Evolutionary conservation across 441 rosid species (phyloP), one percentile per base, ranked within the genome.

Genomic region (Euphorbia celastroides): DNA sequence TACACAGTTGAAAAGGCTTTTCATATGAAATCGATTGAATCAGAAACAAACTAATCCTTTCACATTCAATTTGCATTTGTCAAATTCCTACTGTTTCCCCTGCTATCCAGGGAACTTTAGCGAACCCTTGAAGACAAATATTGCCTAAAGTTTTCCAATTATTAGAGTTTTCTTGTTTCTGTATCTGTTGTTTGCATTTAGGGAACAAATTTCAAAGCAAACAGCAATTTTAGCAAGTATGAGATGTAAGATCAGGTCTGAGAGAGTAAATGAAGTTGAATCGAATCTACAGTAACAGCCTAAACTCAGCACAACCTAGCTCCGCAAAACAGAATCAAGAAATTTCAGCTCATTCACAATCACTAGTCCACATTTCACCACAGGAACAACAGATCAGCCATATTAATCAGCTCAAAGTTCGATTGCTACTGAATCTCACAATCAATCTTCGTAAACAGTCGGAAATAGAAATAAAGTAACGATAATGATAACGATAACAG

Each of bases 21-120:
- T 67, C 64, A 61, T 62, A 25, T 55, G 51, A 26, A 56, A 32
- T 42, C 51, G 5, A 31, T 20, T 8, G 10, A 22, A 46, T 8
- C 27, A 42, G 34, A 32, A 38, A 6, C 26, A 12, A 17, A 10
- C 34, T n/a, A 16, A 2, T 11, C 14, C 32, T 20, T 41, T 23
- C 56, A 46, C 28, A 50, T 70, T 41, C 23, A 59, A 30, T 59
- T 59, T 59, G 14, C 5, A 59, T 44, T 28, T 9, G 13, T 28
- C 28, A 25, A 28, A 30, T 59, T 23, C 13, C 32, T 69, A 31
- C 16, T 51, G 17, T 64, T 64, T 3, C 23, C 74, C 79, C 73
- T 16, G 55, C 63, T 30, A 46, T 64, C 54, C 27, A 72, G 69
- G 74, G 68, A 72, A 71, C 68, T 34, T 55, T 26, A 16, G 34